A percentile compares a stretch with the other conserved stretches of the same genome.
phyloP scores from a whole-genome alignment of 2,329 filamentous ascomycete genomes.

The Elsinoe australis region DNA sequence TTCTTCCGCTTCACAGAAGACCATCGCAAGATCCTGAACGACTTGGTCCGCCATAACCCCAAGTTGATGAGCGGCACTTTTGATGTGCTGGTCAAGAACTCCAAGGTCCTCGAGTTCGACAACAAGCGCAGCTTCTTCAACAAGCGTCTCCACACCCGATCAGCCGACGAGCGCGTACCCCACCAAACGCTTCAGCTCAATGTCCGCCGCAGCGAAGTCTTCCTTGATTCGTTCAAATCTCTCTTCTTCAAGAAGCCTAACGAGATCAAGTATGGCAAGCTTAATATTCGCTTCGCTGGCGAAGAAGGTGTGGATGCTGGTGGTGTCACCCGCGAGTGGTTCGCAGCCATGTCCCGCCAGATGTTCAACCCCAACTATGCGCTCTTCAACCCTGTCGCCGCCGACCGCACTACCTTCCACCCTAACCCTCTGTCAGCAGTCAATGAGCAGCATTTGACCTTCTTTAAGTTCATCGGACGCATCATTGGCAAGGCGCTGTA shows the following conservation, averaged over 20 bases:
- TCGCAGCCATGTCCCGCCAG: slow-evolving; percentile 90
- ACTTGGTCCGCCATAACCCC: slow-evolving; percentile 91
- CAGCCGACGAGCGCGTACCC: slow-evolving; percentile 61
- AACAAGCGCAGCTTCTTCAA: slow-evolving; percentile 99
- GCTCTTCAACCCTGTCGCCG: slow-evolving; percentile 91
- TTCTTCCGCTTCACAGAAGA: slow-evolving; percentile 98
- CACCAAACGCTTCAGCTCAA: slow-evolving; percentile 75
- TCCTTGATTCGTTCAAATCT: slow-evolving; percentile 97
- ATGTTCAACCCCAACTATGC: slow-evolving; percentile 99
- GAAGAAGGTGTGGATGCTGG: slow-evolving; percentile 98
- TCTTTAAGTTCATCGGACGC: slow-evolving; percentile 98
- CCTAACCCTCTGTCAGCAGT: slow-evolving; percentile 89
- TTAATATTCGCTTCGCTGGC: slow-evolving; percentile 93
- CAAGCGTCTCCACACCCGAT: slow-evolving; percentile 75
- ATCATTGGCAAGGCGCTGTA: slow-evolving; percentile 98
- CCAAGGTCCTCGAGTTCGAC: slow-evolving; percentile 97
- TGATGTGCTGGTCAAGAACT: slow-evolving; percentile 91
- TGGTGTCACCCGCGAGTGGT: slow-evolving; percentile 97
- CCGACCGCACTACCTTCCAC: slow-evolving; percentile 96
- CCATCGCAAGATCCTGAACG: slow-evolving; percentile 94
- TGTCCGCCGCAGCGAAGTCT: slow-evolving; percentile 88
- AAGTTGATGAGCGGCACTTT: slow-evolving; percentile 99
- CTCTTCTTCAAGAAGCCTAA: slow-evolving; percentile 94
- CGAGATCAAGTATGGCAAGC: slow-evolving; percentile 98
- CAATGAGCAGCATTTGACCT: slow-evolving; percentile 91